Conservation (phyloP, 2,329 filamentous ascomycete genomes). For the Fusarium fracticaudum region DNA sequence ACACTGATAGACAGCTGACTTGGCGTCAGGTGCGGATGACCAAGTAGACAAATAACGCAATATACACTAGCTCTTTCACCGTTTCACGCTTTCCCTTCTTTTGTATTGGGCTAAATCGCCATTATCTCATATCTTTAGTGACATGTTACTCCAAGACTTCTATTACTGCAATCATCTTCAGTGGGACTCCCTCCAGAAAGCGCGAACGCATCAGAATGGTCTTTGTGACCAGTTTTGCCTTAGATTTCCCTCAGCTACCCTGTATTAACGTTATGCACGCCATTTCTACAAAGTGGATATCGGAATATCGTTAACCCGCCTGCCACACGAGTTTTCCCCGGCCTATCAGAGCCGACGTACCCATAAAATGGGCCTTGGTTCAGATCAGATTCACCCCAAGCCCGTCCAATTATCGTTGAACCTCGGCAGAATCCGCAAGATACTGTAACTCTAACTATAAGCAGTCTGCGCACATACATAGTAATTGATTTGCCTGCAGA, state of each 20-base stretch:
- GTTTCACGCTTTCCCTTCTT: too few species aligned
- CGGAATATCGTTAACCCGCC: background rate
- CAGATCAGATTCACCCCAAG: too few species aligned
- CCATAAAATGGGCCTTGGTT: background rate
- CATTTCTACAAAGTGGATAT: rapidly evolving
- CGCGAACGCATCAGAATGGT: background rate
- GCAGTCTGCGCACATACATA: rapidly evolving
- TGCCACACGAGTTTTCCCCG: rapidly evolving
- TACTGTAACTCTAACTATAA: rapidly evolving
- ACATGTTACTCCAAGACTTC: rapidly evolving
- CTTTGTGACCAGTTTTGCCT: background rate
- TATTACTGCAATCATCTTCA: rapidly evolving
- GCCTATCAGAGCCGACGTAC: background rate
- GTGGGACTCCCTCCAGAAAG: too few species aligned
- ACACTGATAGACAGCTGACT: rapidly evolving
- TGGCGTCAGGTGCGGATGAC: too few species aligned
- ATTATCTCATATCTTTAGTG: too few species aligned
- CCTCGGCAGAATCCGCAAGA: rapidly evolving
- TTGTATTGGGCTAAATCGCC: rapidly evolving
- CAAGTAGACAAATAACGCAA: too few species aligned
- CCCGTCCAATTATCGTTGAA: background rate
- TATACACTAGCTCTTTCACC: too few species aligned
- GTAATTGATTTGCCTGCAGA: rapidly evolving
- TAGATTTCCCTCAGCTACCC: background rate
- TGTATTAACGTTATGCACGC: background rate